Conservation (phyloP, 2,329 filamentous ascomycete species). For the Cryphonectria nitschkei region DNA sequence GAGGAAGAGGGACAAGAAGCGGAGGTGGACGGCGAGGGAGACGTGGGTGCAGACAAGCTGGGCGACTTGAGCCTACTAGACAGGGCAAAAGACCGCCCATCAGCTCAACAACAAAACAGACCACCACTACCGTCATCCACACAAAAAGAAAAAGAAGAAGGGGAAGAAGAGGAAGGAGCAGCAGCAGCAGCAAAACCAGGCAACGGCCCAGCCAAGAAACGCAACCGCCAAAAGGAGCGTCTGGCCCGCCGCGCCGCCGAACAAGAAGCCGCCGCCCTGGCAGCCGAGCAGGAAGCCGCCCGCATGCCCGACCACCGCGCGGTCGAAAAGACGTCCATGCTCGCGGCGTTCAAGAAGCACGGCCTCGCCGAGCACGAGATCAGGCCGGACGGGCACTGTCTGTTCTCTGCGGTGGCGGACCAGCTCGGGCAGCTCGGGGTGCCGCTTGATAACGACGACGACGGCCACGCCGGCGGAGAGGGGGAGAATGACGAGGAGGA, state of each 20-base stretch:
- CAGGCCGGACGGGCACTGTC: constrained; percentile 87
- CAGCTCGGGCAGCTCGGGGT: constrained; percentile 66
- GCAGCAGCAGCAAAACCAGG: neutral
- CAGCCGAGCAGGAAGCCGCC: constrained; percentile 76
- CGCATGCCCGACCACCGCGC: constrained; percentile 73
- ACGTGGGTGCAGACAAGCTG: constrained; percentile 25
- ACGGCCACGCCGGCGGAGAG: constrained; percentile 1
- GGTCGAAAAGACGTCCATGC: constrained; percentile 72
- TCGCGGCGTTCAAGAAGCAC: constrained; percentile 64
- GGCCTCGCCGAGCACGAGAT: constrained; percentile 77
- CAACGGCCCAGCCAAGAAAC: constrained; percentile 62
- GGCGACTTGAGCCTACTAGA: constrained; percentile 29
- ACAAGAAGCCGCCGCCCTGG: constrained; percentile 67
- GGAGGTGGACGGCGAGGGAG: constrained; percentile 30
- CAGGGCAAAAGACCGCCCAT: constrained; percentile 31
- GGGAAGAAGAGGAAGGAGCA: constrained; percentile 32
- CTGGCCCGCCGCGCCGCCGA: constrained; percentile 88
- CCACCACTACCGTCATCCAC: constrained; percentile 20
- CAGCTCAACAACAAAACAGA: constrained; percentile 23
- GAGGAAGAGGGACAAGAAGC: constrained; percentile 15
- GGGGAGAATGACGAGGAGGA: constrained; percentile 26
- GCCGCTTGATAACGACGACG: constrained; percentile 39
- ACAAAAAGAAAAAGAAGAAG: constrained; percentile 23
- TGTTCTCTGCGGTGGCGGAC: constrained; percentile 90
- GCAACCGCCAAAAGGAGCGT: constrained; percentile 88